Base-by-base conservation (phyloP, 1,284 basidiomycete genomes). In the Neonothopanus nambi region DNA sequence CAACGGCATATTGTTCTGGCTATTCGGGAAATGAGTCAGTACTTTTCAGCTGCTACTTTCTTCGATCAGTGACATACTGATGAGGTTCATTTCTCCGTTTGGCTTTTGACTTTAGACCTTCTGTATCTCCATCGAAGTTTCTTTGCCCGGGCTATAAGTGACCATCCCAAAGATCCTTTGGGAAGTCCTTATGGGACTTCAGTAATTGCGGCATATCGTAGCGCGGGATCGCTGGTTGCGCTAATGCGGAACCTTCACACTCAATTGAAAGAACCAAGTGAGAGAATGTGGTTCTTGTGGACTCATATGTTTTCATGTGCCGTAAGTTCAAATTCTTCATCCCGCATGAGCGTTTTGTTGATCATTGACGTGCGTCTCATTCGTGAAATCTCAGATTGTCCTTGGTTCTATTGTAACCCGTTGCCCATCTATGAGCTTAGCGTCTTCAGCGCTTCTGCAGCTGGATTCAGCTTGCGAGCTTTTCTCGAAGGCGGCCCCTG, bases 271-370 rank as follows among this genome's bases (percentile, higher is more conserved):
- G 84, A 87, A 54, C 78, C 83, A 2, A 84, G 82, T 47, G 85
- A 89, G 64, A 72, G 89, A 51, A 81, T 90, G 63, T 91, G 87
- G 87, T 90, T 90, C 70, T 66, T 91, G 49, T 91, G 88, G 88
- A 85, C 85, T 0, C 87, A 90, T 63, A 81, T 90, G 76, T 91
- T 91, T 70, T 90, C 88, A 12, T 89, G 86, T 63, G 81, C 87
- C 44, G 88, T 90, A 67, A 67, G 85, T 75, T 23, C 41, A 18
- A 33, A 8, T 12, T 24, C 37, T 21, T 46, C 8, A 47, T 5
- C 39, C 23, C 8, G 15, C 46, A 20, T 8, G 17, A n/a, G 23
- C 28, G n/a, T 26, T 24, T 43, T 15, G 44, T 46, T 18, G 20
- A 28, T 46, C 45, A n/a, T 35, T 47, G 26, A 37, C 21, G 30